Conservation (phyloP, 2,329 filamentous ascomycete species). For the Domatiomyces catenatus region DNA sequence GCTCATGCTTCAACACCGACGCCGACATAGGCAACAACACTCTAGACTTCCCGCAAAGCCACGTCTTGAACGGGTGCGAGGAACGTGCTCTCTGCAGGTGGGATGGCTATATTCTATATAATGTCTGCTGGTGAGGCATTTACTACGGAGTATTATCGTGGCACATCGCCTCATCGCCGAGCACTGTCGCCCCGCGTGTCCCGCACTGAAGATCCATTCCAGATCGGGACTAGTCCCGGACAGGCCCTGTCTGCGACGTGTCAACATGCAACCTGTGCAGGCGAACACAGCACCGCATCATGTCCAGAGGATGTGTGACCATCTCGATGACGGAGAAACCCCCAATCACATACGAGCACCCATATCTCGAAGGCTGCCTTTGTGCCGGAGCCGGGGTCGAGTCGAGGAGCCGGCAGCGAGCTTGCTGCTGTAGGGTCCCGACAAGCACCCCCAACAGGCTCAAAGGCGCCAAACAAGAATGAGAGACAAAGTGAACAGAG, state of each 20-base stretch:
- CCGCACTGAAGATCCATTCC: not conserved
- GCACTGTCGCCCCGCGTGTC: not conserved
- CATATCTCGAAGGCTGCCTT: not conserved
- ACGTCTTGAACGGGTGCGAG: not conserved
- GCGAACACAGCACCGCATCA: not conserved
- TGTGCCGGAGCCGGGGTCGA: not conserved
- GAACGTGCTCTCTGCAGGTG: not conserved
- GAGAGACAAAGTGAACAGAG: conserved; percentile 8
- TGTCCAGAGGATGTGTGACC: not conserved
- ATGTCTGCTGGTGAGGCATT: not conserved
- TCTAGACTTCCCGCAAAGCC: not conserved
- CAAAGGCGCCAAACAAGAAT: not conserved
- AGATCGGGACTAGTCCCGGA: not conserved
- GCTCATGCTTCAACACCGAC: not conserved
- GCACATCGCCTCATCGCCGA: not conserved
- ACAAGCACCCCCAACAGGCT: not conserved
- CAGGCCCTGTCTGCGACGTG: too few relatives aligned
- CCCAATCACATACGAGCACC: not conserved
- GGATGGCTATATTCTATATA: not conserved
- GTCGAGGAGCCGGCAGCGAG: not conserved
- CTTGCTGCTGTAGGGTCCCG: not conserved
- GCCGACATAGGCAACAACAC: not conserved
- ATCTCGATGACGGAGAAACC: not conserved
- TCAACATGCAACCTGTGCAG: too few relatives aligned
- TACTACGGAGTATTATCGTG: not conserved